Evolutionary conservation across 345 rosid genomes (phyloP), one percentile per base, ranked within the genome.

Genomic region (Pistacia vera): DNA sequence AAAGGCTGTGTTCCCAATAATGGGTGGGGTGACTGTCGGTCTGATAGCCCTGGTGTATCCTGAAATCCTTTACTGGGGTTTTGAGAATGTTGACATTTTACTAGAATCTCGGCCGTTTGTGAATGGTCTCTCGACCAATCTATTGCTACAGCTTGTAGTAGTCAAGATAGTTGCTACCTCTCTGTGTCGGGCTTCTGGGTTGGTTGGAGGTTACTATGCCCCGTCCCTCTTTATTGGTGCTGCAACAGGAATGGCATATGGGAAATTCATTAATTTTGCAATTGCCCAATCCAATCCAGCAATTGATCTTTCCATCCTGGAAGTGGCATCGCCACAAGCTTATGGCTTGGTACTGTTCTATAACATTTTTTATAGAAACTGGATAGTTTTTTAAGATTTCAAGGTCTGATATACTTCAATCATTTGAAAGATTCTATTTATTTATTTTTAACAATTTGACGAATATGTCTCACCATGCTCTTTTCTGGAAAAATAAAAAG

Each of bases 181-280:
- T 60, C 75, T 93, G 82, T 91, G 97, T 70, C 90, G 96, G n/a
- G 98, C 98, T 55, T 93, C 90, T 51, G 98, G 98, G 80, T 80
- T 95, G 70, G 98, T 93, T 1, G 98, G 98, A 71, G 98, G 98
- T 52, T 93, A 89, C 77, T 93, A 95, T 86, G 97, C 94, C 61
- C 98, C 98, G 44, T 93, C 98, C 77, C 94, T 95, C 66, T 95
- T 95, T 83, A 93, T 95, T 74, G 98, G 98, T 48, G 98, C 95
- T 59, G 98, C 98, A 52, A 91, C 98, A 49, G 98, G 98, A 78
- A 91, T 93, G 91, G 93, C 98, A 36, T 95, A 93, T 80, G 98
- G 98, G 72, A 93, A 95, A 75, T 77, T 91, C 77, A 86, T 95
- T 82, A 83, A 86, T 80, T 80, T 86, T 66, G 92, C 82, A 73